Base-by-base conservation (phyloP, 257 asterid species). In the Cynanchum wilfordii region DNA sequence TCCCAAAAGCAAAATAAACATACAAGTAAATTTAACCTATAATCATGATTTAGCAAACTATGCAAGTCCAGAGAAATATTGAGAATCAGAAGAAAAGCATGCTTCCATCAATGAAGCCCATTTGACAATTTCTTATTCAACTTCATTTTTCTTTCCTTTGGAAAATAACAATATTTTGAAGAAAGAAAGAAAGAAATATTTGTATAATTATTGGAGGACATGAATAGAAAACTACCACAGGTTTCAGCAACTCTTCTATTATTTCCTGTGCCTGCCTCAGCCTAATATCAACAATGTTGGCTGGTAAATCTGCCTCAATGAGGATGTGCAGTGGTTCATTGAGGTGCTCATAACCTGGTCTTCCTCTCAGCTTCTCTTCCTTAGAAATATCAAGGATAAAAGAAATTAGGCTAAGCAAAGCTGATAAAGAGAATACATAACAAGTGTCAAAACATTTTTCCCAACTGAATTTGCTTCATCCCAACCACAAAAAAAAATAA, bases 261-360 rank as follows among this genome's bases (percentile, higher is more conserved):
- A 90, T 90, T 79, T 90, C 97, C 74, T 90, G 93, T 19, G 97
- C 98, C 80, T 92, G 98, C 77, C 93, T 85, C 80, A 92, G 88
- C 82, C 87, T 89, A 59, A 89, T 82, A 75, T 92, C 98, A 65
- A 90, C 84, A 38, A 92, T 29, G 38, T 73, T 90, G 80, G 93
- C 93, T 7, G 98, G 98, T 82, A 92, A 85, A 83, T 92, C 97
- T 54, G 98, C 98, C 89, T 92, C 98, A 60, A 92, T 89, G 75
- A 92, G 84, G 75, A 92, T 89, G 80, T 92, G 96, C 71, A 92
- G 93, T 62, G 86, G 95, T 79, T 92, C 98, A 70, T 86, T 89
- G 64, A 92, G 98, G 83, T 92, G 98, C 86, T 92, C 98, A 62
- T 92, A 92, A 40, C 98, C 98, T 25, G 96, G 98, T 68, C 98